Evolutionary conservation across 139 green algal species (phyloP).

Genomic region (Edaphochlamys debaryana): DNA sequence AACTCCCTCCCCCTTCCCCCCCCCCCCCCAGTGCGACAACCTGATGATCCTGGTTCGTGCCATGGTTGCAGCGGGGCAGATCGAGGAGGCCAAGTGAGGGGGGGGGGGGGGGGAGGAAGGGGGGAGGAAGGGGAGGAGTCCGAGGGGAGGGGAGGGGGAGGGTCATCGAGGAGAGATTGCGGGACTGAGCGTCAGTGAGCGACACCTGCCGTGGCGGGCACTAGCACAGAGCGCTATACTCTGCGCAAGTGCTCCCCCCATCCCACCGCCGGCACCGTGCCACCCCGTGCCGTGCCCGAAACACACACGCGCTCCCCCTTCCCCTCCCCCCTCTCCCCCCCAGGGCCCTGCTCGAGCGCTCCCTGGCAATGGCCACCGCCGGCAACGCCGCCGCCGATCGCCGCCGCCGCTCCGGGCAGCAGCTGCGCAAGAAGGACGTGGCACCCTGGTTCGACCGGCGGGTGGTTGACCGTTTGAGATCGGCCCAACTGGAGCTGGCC

Average conservation of each 20-base stretch:
- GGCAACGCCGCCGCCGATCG: neutral
- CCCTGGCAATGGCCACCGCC: neutral
- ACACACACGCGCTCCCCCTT: neutral
- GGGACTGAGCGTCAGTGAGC: too few relatives aligned
- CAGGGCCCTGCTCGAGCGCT: slow-evolving; percentile 2
- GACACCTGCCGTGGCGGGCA: too few relatives aligned
- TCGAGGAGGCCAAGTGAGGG: slow-evolving; percentile 16
- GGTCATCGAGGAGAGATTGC: too few relatives aligned
- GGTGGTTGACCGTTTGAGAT: slow-evolving; percentile 13
- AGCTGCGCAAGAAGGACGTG: neutral
- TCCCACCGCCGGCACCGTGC: too few relatives aligned
- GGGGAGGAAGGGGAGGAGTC: neutral
- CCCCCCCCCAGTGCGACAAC: neutral
- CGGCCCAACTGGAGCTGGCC: slow-evolving; percentile 42
- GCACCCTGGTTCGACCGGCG: neutral
- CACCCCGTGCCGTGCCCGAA: too few relatives aligned
- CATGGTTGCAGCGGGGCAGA: neutral
- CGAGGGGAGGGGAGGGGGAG: neutral
- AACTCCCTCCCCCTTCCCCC: neutral
- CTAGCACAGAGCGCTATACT: too few relatives aligned
- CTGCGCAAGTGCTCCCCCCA: too few relatives aligned
- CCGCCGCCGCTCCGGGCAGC: too few relatives aligned
- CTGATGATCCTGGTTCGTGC: slow-evolving; percentile 24
- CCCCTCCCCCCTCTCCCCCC: neutral
- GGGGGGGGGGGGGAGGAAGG: neutral